Conservation (phyloP, 306 rosid genomes). For the Lithocarpus polystachyus region DNA sequence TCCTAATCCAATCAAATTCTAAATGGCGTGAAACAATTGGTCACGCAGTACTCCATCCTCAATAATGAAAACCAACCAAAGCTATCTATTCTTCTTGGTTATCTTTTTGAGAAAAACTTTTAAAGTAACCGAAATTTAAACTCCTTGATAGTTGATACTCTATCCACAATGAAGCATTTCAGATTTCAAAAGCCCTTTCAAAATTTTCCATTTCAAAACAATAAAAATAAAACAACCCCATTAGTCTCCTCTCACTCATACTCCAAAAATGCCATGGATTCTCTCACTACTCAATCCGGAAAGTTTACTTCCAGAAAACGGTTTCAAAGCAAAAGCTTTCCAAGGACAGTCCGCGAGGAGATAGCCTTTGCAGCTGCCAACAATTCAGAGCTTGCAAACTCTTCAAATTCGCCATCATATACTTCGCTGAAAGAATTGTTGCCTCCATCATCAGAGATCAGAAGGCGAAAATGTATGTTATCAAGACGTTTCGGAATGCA, state of each 20-base stretch:
- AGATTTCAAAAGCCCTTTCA: no score
- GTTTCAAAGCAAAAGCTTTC: neutral
- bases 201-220: neutral
- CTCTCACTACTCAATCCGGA: neutral
- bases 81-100: no score
- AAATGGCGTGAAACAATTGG: no score
- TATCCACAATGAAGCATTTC: no score
- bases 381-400: neutral
- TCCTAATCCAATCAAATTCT: no score
- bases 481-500: neutral
- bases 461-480: neutral
- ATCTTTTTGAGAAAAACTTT: no score
- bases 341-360: neutral
- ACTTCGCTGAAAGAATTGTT: neutral
- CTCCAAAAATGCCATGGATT: neutral
- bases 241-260: neutral
- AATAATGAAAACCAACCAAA: no score
- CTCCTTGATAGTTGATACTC: no score
- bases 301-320: neutral
- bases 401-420: neutral
- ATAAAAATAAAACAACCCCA: neutral
- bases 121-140: no score
- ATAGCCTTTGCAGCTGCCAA: neutral
- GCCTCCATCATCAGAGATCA: neutral
- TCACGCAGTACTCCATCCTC: no score